A percentile compares a stretch with the other conserved stretches of the same genome.
Conservation (phyloP, 352 stramenopile species). For the Nothophytophthora sp. region DNA sequence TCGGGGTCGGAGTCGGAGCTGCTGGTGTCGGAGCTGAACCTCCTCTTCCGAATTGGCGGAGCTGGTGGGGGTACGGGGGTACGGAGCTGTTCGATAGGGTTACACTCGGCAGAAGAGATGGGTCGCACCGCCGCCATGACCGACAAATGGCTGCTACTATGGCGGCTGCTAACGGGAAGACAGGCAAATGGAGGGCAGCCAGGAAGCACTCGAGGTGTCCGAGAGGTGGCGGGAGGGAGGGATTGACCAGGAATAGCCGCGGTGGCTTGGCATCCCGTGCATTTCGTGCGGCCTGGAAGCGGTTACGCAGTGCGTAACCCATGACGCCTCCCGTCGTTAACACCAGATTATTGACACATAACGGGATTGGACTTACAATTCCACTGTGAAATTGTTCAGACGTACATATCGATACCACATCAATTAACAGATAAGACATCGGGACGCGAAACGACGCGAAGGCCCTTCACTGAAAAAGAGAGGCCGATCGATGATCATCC, state of each 20-base stretch:
- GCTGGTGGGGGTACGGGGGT: not conserved
- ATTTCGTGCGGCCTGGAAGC: no score
- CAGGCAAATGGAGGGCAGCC: not conserved
- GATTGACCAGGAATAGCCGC: slow-evolving; percentile 13
- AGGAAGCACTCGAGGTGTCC: not conserved
- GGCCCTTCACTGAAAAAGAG: not conserved
- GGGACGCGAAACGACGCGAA: slow-evolving; percentile 23
- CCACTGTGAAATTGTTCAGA: no score
- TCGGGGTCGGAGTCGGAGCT: slow-evolving; percentile 7
- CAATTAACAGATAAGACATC: no score
- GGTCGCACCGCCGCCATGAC: slow-evolving; percentile 16
- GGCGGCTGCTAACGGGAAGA: not conserved
- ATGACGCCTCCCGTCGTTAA: no score
- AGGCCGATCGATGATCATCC: slow-evolving; percentile 53
- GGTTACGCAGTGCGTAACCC: no score
- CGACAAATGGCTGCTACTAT: slow-evolving; percentile 8
- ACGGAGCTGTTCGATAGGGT: slow-evolving; percentile 8
- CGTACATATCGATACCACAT: no score
- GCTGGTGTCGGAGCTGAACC: not conserved
- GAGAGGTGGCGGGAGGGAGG: not conserved
- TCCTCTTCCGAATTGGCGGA: not conserved
- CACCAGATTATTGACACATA: no score
- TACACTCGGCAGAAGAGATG: slow-evolving; percentile 12
- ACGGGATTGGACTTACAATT: no score
- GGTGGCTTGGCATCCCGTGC: no score